Conservation (phyloP, 2,329 filamentous ascomycete species). For the Arthrobotrys sinensis region DNA sequence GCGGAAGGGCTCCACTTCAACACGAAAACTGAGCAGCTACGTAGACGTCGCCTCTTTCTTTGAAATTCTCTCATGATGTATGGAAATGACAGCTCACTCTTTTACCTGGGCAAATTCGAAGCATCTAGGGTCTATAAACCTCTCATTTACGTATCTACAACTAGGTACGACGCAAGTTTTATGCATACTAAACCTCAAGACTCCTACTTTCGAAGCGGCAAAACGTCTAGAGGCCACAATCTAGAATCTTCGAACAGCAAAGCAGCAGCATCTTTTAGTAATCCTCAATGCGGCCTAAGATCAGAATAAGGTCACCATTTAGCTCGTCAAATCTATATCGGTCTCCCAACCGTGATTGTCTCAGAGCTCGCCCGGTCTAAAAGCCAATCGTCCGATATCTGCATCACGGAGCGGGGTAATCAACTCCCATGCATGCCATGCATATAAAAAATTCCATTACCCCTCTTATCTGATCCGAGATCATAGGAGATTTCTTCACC, state of each 20-base stretch:
- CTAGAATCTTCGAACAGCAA: not conserved
- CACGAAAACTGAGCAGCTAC: conserved; percentile 18
- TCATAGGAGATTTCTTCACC: not conserved
- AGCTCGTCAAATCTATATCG: not conserved
- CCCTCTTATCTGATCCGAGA: conserved; percentile 31
- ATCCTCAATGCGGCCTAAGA: not conserved
- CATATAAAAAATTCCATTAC: conserved; percentile 27
- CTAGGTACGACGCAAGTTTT: conserved; percentile 2
- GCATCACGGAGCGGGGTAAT: conserved; percentile 28
- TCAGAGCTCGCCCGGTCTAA: conserved; percentile 14
- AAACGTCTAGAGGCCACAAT: conserved; percentile 9
- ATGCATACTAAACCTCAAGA: conserved; percentile 15
- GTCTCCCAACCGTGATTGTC: not conserved
- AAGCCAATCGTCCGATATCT: conserved; percentile 28
- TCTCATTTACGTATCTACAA: conserved; percentile 27
- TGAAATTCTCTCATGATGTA: conserved; percentile 8
- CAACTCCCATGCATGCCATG: conserved; percentile 20
- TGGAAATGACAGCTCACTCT: conserved; percentile 26
- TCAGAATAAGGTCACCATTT: conserved; percentile 7
- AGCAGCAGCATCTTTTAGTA: conserved; percentile 1
- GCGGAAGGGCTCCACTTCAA: conserved; percentile 15
- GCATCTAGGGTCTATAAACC: conserved; percentile 17
- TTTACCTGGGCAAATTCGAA: not conserved
- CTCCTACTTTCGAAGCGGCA: not conserved
- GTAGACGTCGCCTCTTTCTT: not conserved